Evolutionary conservation across 148 eudicot species (phyloP).

Genomic region (Chenopodium quinoa): DNA sequence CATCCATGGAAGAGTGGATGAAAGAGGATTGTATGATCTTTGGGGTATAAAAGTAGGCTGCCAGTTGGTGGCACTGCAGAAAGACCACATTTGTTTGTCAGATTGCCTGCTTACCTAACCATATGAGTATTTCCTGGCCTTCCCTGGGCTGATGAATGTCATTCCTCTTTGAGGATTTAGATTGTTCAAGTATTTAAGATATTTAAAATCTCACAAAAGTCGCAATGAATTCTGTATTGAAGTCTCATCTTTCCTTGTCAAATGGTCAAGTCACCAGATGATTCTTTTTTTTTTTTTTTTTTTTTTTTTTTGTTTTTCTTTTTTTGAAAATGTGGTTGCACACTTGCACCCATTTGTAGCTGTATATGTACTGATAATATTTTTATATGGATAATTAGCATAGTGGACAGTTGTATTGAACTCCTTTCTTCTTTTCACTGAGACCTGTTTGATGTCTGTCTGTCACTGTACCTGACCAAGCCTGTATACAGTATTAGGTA

Average conservation of each 20-base stretch:
- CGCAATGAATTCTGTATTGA: not conserved
- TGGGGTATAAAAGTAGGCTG: not conserved
- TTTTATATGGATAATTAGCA: not conserved
- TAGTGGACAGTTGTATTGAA: not conserved
- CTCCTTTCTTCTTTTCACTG: not conserved
- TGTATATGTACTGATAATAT: not conserved
- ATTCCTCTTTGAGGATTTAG: not conserved
- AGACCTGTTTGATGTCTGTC: not conserved
- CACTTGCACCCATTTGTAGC: not conserved
- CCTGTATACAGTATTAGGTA: not conserved
- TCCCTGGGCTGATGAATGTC: not conserved
- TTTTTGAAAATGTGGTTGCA: not conserved
- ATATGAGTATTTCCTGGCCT: not conserved
- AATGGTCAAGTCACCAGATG: not conserved
- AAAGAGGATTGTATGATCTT: not conserved
- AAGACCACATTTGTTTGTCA: not conserved
- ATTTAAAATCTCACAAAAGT: not conserved
- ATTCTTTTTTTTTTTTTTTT: not conserved
- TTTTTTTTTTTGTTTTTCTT: no score
- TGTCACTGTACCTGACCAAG: not conserved
- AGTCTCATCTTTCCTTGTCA: not conserved
- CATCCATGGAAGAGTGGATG: not conserved
- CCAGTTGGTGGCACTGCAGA: not conserved
- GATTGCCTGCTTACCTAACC: not conserved
- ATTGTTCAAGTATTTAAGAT: not conserved